Evolutionary conservation across 2,329 filamentous ascomycete genomes (phyloP).

Genomic region (Fusarium chaquense): DNA sequence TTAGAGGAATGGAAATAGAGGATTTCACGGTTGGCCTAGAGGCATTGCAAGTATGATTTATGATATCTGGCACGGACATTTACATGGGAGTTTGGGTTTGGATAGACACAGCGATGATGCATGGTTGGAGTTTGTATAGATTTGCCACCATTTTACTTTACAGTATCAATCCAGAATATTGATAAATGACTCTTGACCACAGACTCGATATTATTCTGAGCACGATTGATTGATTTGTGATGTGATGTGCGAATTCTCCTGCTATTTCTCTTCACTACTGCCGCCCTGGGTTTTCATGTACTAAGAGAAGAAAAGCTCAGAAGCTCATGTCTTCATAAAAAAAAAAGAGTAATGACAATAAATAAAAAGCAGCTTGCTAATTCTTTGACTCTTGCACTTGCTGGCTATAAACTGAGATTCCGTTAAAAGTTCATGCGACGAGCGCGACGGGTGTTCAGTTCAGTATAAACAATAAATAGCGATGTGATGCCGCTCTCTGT

Average conservation of each 20-base stretch:
- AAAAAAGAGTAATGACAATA: too few relatives aligned
- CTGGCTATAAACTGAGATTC: background rate
- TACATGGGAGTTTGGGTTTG: conserved; percentile 16
- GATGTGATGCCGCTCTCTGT: background rate
- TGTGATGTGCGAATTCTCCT: too few relatives aligned
- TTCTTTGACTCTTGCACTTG: background rate
- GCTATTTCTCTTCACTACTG: background rate
- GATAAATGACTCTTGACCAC: background rate
- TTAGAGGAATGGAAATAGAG: conserved; percentile 74
- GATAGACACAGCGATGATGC: conserved; percentile 25
- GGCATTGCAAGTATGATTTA: conserved; percentile 37
- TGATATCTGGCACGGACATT: conserved; percentile 16
- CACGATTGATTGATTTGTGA: background rate
- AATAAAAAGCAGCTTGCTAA: background rate
- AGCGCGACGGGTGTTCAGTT: background rate
- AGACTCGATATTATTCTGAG: background rate
- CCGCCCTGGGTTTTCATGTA: background rate
- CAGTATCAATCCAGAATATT: background rate
- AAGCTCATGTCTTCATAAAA: too few relatives aligned
- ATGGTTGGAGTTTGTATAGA: conserved; percentile 40
- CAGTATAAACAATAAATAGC: background rate
- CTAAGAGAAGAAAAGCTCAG: background rate
- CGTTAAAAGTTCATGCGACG: background rate
- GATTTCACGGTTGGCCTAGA: conserved; percentile 44
- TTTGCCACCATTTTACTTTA: conserved; percentile 5